Conservation (phyloP, 768 basidiomycete genomes). For the Xanthoconium stramineum region DNA sequence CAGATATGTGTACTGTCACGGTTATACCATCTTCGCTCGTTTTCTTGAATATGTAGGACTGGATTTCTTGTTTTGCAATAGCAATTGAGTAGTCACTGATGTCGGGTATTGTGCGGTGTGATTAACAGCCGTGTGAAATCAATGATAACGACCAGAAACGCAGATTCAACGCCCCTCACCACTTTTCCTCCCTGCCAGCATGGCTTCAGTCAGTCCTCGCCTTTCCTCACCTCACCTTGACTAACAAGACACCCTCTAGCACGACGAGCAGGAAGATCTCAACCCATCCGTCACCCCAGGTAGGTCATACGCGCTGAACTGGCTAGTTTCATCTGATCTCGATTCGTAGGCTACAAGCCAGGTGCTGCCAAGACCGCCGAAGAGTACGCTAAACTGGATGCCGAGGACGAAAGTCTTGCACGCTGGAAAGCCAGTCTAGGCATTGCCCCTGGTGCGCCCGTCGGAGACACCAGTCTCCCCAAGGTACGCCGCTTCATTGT, state of each 20-base stretch:
- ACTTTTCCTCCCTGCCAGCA: constrained; percentile 31
- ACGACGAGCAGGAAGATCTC: constrained; percentile 72
- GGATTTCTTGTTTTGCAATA: constrained; percentile 28
- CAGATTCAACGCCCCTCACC: constrained; percentile 16
- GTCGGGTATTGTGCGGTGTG: neutral
- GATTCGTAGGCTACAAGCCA: constrained; percentile 68
- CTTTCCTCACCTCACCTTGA: neutral
- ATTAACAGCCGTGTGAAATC: constrained; percentile 64
- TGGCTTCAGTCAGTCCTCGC: constrained; percentile 49
- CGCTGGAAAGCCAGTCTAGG: constrained; percentile 97
- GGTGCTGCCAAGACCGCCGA: constrained; percentile 66
- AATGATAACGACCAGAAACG: constrained; percentile 26
- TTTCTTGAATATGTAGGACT: constrained; percentile 28
- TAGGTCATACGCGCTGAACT: constrained; percentile 22
- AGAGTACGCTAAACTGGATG: constrained; percentile 83
- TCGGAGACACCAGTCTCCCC: constrained; percentile 46
- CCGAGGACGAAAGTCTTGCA: constrained; percentile 87
- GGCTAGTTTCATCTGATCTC: constrained; percentile 17
- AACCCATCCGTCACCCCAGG: constrained; percentile 68
- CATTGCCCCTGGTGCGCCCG: constrained; percentile 53
- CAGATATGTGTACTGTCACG: constrained; percentile 21
- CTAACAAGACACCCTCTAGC: constrained; percentile 24
- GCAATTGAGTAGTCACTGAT: constrained; percentile 15
- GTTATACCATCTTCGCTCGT: constrained; percentile 29
- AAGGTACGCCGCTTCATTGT: constrained; percentile 47